These are phyloP conservation scores for Cordyceps javanica DNA, from an alignment of 2,329 filamentous ascomycete genomes.

Conservation along the genomic window DNA sequence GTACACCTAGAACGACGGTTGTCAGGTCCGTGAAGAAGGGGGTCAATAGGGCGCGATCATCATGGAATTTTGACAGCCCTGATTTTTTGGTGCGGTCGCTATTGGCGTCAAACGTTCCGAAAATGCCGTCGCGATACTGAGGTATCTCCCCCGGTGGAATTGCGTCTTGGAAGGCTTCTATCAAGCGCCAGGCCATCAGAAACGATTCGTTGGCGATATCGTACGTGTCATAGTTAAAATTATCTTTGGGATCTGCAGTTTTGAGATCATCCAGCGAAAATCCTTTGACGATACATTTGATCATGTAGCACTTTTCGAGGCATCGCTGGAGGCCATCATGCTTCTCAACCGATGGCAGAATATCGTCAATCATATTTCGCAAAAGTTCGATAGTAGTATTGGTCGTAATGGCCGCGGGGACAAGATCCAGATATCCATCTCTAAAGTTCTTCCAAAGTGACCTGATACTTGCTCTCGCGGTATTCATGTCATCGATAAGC, in stretches of 20 bases:
- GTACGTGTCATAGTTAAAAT: slow-evolving; percentile 18
- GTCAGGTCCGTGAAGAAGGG: slow-evolving; percentile 19
- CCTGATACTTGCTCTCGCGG: not conserved
- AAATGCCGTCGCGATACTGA: slow-evolving; percentile 18
- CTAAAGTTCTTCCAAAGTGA: slow-evolving; percentile 23
- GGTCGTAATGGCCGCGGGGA: slow-evolving; percentile 26
- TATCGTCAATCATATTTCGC: slow-evolving; percentile 15
- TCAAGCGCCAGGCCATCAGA: slow-evolving; percentile 18
- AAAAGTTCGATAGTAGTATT: slow-evolving; percentile 24
- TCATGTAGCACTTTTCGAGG: not conserved
- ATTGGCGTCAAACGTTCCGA: slow-evolving; percentile 24
- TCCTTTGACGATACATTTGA: not conserved
- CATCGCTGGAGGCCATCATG: not conserved
- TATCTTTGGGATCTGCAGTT: slow-evolving; percentile 19
- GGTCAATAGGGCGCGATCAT: slow-evolving; percentile 28
- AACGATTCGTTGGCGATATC: slow-evolving; percentile 22
- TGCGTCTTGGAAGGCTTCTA: slow-evolving; percentile 18
- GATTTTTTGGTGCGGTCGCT: slow-evolving; percentile 24
- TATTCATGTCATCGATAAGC: not conserved
- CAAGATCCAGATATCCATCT: slow-evolving; percentile 23
- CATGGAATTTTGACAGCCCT: slow-evolving; percentile 24
- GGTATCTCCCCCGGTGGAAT: slow-evolving; percentile 17
- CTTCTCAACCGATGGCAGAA: not conserved
- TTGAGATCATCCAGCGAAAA: not conserved
- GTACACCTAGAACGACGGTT: slow-evolving; percentile 7